Evolutionary conservation across 768 basidiomycete species (phyloP), one percentile per base, ranked within the genome.

Genomic region (Daedaleopsis sinensis): DNA sequence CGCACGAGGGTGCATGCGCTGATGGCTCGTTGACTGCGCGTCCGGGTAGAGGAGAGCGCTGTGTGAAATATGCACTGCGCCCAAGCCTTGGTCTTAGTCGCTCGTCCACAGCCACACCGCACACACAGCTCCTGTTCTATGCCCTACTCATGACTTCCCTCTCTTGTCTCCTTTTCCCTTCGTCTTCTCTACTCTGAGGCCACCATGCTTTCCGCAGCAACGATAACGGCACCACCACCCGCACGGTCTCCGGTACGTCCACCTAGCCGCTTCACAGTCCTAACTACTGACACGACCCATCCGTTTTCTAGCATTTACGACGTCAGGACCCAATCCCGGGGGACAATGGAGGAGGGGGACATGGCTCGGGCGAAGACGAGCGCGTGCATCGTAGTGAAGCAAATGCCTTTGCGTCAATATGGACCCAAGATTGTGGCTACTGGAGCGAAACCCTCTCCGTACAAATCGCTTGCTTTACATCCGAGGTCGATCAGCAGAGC

Each of bases 61-160:
- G 23, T 23, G 23, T 10, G 12, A 15, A 49, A 24, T 5, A 13
- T 49, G 21, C 23, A 27, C 19, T 24, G 47, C 47, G 47, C 47
- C 47, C 47, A 15, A 15, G 11, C n/a, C 46, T 18, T n/a, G 7
- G 10, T 2, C 12, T 23, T 39, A 49, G 52, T 54, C 59, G 52
- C 54, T 54, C 53, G 19, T 32, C 48, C 59, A 61, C 59, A 55
- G 59, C 59, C 43, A 38, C 43, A 39, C 27, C 27, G n/a, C 19
- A 32, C 19, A 32, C 27, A 32, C 37, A 13, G 48, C 53, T 42
- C 54, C 39, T 56, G 39, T 42, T 32, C 3, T 18, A 32, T 52
- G 51, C 21, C 51, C 18, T 47, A 32, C 55, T 4, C 36, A 36
- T 42, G 19, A 24, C 11, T n/a, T 16, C 37, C 48, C 36, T 42